Conservation (phyloP, 1,139 yeast genomes). For the Pichia sp. region DNA sequence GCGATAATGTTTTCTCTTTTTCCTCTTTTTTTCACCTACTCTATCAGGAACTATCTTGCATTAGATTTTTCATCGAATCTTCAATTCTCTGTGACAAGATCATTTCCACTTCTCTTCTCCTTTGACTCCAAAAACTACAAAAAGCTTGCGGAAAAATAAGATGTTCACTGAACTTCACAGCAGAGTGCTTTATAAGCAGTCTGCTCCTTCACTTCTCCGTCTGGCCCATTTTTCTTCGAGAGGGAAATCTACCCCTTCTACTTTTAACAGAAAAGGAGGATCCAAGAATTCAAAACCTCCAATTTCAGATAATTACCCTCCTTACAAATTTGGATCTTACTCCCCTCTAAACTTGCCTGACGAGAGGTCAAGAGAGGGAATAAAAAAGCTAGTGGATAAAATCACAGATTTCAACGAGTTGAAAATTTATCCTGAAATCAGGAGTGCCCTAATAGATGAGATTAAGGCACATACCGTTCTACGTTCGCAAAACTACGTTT, state of each 20-base stretch:
- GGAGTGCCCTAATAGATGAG: constrained; percentile 59
- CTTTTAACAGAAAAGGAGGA: not conserved
- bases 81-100: no score
- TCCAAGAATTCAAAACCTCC: constrained; percentile 3
- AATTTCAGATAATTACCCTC: constrained; percentile 19
- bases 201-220: not conserved
- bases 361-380: constrained; percentile 26
- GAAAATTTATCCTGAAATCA: constrained; percentile 61
- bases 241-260: not conserved
- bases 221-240: not conserved
- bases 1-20: not conserved
- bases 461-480: constrained; percentile 47
- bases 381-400: constrained; percentile 39
- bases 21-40: not conserved
- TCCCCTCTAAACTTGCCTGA: constrained; percentile 32
- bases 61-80: not conserved
- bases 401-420: constrained; percentile 61
- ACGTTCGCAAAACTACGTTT: constrained; percentile 34
- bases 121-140: no score
- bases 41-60: not conserved
- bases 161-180: not conserved
- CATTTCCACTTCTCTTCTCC: no score
- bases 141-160: not conserved
- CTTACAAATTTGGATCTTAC: constrained; percentile 33
- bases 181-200: not conserved